Percentiles rank a stretch among this genome's conserved stretches.
These are phyloP conservation scores for Komagataella kurtzmanii DNA, from an alignment of 805 yeast genomes.

Conservation along the genomic window DNA sequence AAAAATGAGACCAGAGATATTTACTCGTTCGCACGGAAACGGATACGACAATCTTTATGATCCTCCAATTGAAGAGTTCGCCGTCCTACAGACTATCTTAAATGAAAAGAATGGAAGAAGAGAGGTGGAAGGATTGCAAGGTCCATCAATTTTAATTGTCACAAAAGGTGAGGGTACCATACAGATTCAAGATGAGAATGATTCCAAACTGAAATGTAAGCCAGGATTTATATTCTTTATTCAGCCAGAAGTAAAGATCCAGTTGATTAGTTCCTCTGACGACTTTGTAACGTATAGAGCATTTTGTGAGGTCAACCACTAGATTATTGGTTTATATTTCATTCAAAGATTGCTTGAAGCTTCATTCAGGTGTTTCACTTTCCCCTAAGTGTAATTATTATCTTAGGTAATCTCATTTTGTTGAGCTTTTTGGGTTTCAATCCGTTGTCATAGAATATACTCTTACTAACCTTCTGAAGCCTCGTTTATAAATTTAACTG, in stretches of 20 bases:
- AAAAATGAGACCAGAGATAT: constrained; percentile 61
- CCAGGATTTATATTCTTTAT: constrained; percentile 78
- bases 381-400: neutral
- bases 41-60: constrained; percentile 63
- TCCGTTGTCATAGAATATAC: no score
- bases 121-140: constrained; percentile 47
- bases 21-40: constrained; percentile 49
- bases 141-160: constrained; percentile 80
- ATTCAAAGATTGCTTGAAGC: neutral
- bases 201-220: constrained; percentile 31
- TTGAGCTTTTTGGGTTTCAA: neutral
- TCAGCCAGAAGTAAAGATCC: constrained; percentile 62
- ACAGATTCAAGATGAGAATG: constrained; percentile 26
- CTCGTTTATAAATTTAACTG: no score
- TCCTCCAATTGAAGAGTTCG: constrained; percentile 95
- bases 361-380: neutral
- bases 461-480: no score
- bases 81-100: constrained; percentile 77
- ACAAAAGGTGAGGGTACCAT: constrained; percentile 69
- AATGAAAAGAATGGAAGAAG: constrained; percentile 36
- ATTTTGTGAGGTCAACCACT: constrained; percentile 44
- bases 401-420: no score
- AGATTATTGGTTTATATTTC: neutral
- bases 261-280: constrained; percentile 34
- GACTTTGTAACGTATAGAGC: constrained; percentile 81